Base-by-base conservation (phyloP, 1,284 basidiomycete species). In the Cryptococcus sp. region DNA sequence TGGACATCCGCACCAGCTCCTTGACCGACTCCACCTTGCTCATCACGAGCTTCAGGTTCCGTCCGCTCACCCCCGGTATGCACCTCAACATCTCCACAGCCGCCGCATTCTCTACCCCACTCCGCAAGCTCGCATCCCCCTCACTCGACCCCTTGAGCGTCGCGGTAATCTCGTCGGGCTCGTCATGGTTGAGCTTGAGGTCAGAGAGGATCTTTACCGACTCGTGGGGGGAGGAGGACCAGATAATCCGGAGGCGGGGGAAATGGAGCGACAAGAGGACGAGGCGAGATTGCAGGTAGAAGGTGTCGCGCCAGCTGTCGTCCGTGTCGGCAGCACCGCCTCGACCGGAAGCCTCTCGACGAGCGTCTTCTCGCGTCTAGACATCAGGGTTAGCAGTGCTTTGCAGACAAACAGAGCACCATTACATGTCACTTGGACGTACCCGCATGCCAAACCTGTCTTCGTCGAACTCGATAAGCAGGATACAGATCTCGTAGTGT, bases 401-500 rank as follows among this genome's bases (percentile, higher is more conserved):
- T n/a, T 20, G n/a, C 38, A 13, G 33, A 21, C 36, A 3, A 13
- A 39, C 28, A 33, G 28, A 9, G 28, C 28, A 5, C 28, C 9
- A 2, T 43, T 24, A 13, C 18, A 33, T 40, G 23, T 46, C 40
- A 3, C 15, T 33, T 8, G 20, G 21, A 75, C 82, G 58, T 68
- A 90, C 91, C 75, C 91, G 86, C 13, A 97, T 81, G 0, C 91
- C 89, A 75, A 98, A 98, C 69, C 95, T 96, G 75, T 96, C 89
- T 76, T 98, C 91, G 68, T 98, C 95, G 65, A 98, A 99, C 71
- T 99, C 95, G 68, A 98, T 97, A n/a, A 98, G 81, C 15, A 98
- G 79, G 53, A 98, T 84, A 0, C 94, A 93, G 44, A 89, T 87
- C 77, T 93, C 94, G 78, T 98, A 98, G 73, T 98, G 88, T 5